Evolutionary conservation across 2,329 filamentous ascomycete genomes (phyloP).

Genomic region (Leptodontidium sp.): DNA sequence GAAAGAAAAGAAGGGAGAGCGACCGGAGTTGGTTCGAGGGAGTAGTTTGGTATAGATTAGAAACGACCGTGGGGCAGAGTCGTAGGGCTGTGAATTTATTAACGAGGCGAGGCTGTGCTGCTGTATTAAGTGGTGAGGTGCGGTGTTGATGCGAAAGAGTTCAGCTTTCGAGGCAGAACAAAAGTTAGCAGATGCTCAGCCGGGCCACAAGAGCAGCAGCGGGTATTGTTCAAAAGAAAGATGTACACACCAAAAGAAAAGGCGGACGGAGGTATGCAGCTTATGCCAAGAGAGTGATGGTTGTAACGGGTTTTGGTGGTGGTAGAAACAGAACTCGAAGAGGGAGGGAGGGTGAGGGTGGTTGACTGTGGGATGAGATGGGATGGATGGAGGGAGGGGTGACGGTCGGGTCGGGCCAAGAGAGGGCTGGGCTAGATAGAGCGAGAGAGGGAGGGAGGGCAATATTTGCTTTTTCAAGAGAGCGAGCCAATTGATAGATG

Average conservation of each 20-base stretch:
- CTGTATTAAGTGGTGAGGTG: neutral
- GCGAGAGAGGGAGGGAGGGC: neutral
- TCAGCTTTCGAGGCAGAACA: slow-evolving; percentile 1
- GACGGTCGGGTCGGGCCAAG: neutral
- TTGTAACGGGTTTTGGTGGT: neutral
- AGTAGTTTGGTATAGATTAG: neutral
- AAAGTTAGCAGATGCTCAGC: neutral
- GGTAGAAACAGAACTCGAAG: neutral
- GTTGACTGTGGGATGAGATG: slow-evolving; percentile 2
- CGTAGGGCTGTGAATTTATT: slow-evolving; percentile 1
- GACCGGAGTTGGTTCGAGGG: neutral
- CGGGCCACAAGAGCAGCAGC: neutral
- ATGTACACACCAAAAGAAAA: neutral
- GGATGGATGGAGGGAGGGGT: neutral
- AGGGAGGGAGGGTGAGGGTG: neutral
- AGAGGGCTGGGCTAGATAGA: neutral
- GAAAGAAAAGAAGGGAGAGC: neutral
- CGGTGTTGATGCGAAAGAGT: neutral
- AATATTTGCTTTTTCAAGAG: neutral
- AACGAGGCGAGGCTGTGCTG: neutral
- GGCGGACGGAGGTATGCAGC: neutral
- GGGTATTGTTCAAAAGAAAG: neutral
- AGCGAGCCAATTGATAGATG: neutral
- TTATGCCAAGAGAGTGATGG: slow-evolving; percentile 8
- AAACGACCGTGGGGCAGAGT: slow-evolving; percentile 15